Conservation (phyloP, 2,329 filamentous ascomycete genomes). For the Aspergillus hiratsukae region DNA sequence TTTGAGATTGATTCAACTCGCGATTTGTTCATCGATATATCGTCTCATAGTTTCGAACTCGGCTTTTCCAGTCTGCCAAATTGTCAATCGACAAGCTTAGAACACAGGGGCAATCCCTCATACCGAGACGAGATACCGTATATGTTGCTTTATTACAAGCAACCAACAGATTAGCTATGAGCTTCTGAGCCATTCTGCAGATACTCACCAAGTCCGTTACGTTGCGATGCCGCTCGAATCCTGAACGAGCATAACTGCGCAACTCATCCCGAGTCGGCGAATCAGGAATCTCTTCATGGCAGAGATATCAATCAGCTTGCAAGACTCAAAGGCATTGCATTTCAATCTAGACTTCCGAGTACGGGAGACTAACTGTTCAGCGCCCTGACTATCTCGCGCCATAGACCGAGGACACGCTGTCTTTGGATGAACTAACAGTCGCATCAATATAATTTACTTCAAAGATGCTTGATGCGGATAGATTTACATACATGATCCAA, state of each 20-base stretch:
- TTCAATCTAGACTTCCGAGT: background rate
- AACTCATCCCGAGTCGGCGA: conserved; percentile 40
- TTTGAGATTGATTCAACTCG: conserved; percentile 11
- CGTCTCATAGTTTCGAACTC: conserved; percentile 45
- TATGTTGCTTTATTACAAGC: conserved; percentile 31
- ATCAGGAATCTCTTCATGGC: conserved; percentile 32
- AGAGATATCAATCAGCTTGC: background rate
- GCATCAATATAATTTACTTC: conserved; percentile 4
- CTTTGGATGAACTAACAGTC: conserved; percentile 38
- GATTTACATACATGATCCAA: conserved; percentile 35
- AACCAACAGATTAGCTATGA: background rate
- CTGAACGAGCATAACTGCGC: conserved; percentile 39
- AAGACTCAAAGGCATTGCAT: background rate
- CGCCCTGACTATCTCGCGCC: conserved; percentile 40
- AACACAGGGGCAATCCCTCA: background rate
- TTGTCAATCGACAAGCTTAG: conserved; percentile 1
- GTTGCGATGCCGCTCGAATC: conserved; percentile 41
- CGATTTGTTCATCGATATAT: conserved; percentile 43
- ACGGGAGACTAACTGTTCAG: conserved; percentile 30
- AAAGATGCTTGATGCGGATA: background rate
- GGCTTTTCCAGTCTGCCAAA: conserved; percentile 39
- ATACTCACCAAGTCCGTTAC: conserved; percentile 40
- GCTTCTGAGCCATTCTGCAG: background rate
- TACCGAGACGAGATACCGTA: conserved; percentile 44
- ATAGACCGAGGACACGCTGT: conserved; percentile 40